These are phyloP conservation scores for Carallia pectinifolia DNA, from an alignment of 345 rosid species.

Conservation along the genomic window DNA sequence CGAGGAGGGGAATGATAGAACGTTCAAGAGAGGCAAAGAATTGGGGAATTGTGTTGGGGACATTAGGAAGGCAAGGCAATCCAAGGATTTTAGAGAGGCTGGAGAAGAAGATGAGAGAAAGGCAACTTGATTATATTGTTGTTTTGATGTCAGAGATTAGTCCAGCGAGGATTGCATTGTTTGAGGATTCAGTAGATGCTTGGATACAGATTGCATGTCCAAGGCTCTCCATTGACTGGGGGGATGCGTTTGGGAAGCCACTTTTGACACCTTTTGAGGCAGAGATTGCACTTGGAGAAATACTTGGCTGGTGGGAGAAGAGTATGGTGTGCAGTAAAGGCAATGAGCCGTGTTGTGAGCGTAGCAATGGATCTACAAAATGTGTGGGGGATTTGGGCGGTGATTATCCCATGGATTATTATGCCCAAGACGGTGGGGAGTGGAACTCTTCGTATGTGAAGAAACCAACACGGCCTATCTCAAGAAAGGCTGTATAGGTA, in stretches of 20 bases:
- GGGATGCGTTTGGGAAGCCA: constrained; percentile 80
- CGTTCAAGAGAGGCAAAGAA: constrained; percentile 45
- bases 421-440: constrained; percentile 92
- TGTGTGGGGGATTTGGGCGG: constrained; percentile 33
- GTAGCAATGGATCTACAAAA: constrained; percentile 27
- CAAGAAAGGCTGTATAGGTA: constrained; percentile 8
- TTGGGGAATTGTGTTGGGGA: constrained; percentile 91
- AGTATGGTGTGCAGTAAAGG: constrained; percentile 19
- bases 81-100: constrained; percentile 71
- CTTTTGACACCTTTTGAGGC: constrained; percentile 85
- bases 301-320: constrained; percentile 91
- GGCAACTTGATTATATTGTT: constrained; percentile 53
- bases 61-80: constrained; percentile 95
- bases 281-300: constrained; percentile 69
- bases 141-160: constrained; percentile 87
- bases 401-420: constrained; percentile 94
- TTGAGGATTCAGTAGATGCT: constrained; percentile 83
- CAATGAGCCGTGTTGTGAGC: constrained; percentile 28
- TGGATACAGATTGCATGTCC: constrained; percentile 98
- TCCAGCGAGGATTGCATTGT: constrained; percentile 65
- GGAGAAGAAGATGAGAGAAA: constrained; percentile 71
- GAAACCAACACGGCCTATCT: constrained; percentile 48
- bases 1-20: constrained; percentile 55
- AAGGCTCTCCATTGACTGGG: constrained; percentile 94
- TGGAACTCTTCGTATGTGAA: constrained; percentile 88